These are phyloP conservation scores for Leccinum olivaceopallidum DNA, from an alignment of 768 basidiomycete genomes.

Conservation along the genomic window DNA sequence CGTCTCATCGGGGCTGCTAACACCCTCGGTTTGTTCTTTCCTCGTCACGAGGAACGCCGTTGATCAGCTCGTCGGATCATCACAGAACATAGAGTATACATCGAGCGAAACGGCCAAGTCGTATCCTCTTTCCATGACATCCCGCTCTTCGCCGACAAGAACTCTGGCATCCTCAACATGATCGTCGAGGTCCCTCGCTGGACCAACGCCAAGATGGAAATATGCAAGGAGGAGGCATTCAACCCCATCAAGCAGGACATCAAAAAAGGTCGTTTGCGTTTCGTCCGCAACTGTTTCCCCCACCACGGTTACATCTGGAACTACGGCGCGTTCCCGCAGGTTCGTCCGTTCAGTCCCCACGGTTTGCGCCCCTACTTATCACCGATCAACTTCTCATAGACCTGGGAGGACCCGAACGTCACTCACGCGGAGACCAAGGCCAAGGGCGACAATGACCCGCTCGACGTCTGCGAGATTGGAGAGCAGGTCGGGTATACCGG, in stretches of 20 bases:
- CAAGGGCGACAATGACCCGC: slow-evolving; percentile 97
- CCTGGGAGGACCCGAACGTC: slow-evolving; percentile 93
- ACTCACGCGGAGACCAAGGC: slow-evolving; percentile 97
- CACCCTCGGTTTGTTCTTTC: slow-evolving; percentile 74
- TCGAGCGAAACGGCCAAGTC: slow-evolving; percentile 86
- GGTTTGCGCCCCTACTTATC: background rate
- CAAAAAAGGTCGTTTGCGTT: slow-evolving; percentile 95
- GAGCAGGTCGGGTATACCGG: slow-evolving; percentile 97
- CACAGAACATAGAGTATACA: slow-evolving; percentile 91
- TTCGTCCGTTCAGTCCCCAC: slow-evolving; percentile 30
- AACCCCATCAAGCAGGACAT: slow-evolving; percentile 99
- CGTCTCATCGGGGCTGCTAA: slow-evolving; percentile 87
- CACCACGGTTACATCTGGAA: slow-evolving; percentile 99
- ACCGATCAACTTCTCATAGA: slow-evolving; percentile 45
- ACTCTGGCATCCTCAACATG: slow-evolving; percentile 97
- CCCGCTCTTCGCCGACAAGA: slow-evolving; percentile 96
- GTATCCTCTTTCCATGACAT: slow-evolving; percentile 94
- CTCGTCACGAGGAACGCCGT: slow-evolving; percentile 6
- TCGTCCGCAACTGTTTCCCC: slow-evolving; percentile 99
- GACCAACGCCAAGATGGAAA: slow-evolving; percentile 99
- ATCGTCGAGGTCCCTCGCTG: slow-evolving; percentile 97
- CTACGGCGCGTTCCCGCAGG: slow-evolving; percentile 99
- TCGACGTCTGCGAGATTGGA: slow-evolving; percentile 99
- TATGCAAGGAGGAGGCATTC: slow-evolving; percentile 97
- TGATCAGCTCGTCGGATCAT: slow-evolving; percentile 57